phyloP scores from a whole-genome alignment of 495 filamentous ascomycete genomes.

The Tuber brumale region DNA sequence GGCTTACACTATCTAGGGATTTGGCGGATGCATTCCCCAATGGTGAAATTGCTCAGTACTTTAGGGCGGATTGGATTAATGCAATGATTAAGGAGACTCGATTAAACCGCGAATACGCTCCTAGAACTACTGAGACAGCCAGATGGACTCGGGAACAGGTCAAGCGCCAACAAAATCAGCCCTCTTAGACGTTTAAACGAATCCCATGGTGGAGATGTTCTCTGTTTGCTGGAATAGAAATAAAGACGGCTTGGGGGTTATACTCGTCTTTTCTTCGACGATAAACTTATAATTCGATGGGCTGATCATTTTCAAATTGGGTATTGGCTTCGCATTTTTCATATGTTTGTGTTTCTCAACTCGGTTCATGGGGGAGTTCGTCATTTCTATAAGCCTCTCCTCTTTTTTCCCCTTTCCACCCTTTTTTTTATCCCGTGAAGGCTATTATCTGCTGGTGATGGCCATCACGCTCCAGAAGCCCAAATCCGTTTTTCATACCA shows the following conservation, averaged over 20 bases:
- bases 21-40: constrained; percentile 87
- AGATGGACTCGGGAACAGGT: constrained; percentile 97
- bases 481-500: constrained; percentile 27
- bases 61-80: constrained; percentile 85
- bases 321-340: constrained; percentile 40
- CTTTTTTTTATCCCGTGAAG: constrained; percentile 20
- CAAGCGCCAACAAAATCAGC: constrained; percentile 63
- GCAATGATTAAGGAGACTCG: constrained; percentile 80
- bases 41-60: constrained; percentile 74
- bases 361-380: constrained; percentile 39
- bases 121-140: constrained; percentile 84
- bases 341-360: constrained; percentile 39
- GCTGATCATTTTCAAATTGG: constrained; percentile 34
- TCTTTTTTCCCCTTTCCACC: constrained; percentile 28
- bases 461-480: constrained; percentile 21
- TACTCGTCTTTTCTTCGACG: constrained; percentile 37
- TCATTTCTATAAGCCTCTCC: constrained; percentile 38
- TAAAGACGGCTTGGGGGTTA: constrained; percentile 25
- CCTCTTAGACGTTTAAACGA: constrained; percentile 35
- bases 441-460: constrained; percentile 33
- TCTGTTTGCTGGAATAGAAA: constrained; percentile 34
- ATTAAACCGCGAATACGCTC: constrained; percentile 70
- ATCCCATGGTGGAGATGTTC: constrained; percentile 18
- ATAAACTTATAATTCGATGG: constrained; percentile 35
- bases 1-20: constrained; percentile 55